These are phyloP conservation scores for Fagus crenata DNA, from an alignment of 306 rosid genomes.

Conservation along the genomic window DNA sequence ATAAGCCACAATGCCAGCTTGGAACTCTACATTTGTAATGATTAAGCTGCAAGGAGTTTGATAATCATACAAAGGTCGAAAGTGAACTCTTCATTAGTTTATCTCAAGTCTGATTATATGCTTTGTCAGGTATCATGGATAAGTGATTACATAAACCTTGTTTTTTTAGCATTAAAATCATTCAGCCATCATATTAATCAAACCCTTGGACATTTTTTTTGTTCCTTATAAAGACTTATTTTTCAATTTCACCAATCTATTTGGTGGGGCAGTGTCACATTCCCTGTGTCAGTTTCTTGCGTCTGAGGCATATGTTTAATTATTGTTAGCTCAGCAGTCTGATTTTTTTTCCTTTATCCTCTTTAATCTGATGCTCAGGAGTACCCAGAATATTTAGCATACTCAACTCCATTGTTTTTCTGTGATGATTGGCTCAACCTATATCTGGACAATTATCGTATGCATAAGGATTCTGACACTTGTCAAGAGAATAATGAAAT, in stretches of 20 bases:
- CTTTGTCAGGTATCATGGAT: not conserved
- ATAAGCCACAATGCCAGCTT: not conserved
- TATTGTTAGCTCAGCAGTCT: constrained; percentile 21
- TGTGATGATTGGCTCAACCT: constrained; percentile 93
- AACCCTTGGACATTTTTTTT: not conserved
- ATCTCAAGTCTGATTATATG: not conserved
- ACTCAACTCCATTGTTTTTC: constrained; percentile 70
- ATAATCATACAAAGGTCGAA: not conserved
- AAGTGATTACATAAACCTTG: not conserved
- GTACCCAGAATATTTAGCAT: constrained; percentile 76
- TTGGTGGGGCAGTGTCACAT: constrained; percentile 2
- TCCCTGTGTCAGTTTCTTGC: not conserved
- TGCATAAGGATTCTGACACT: constrained; percentile 60
- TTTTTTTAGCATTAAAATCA: not conserved
- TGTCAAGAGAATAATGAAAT: constrained; percentile 57
- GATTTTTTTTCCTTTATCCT: constrained; percentile 31
- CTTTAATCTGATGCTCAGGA: constrained; percentile 53
- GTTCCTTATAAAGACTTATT: not conserved
- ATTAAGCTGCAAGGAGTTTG: not conserved
- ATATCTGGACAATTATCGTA: constrained; percentile 74
- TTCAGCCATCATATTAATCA: not conserved
- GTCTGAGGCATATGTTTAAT: constrained; percentile 7
- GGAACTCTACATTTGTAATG: not conserved
- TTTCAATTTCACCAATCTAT: not conserved
- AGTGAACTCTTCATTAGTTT: not conserved